phyloP scores from a whole-genome alignment of 2,329 filamentous ascomycete species.

The Escovopsis sp. region DNA sequence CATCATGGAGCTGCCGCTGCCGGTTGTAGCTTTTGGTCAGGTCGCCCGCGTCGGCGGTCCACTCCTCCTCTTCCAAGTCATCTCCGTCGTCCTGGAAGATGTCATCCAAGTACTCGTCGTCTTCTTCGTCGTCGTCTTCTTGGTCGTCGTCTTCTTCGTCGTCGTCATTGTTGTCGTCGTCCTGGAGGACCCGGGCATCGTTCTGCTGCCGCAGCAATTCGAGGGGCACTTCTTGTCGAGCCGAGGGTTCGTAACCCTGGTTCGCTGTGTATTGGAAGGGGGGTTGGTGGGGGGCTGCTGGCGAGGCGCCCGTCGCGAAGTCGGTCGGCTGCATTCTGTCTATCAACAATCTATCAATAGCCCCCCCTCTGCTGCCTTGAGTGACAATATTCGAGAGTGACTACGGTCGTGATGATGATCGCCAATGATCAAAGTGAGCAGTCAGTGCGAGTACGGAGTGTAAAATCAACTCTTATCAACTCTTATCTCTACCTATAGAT shows the following conservation, averaged over 20 bases:
- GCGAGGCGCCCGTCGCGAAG: constrained; percentile 12
- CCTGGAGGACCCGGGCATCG: constrained; percentile 16
- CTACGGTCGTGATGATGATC: no score
- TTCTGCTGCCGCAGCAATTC: constrained; percentile 12
- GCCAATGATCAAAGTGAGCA: no score
- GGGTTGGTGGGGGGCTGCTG: constrained; percentile 30
- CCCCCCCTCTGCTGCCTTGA: no score
- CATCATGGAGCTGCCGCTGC: constrained; percentile 51
- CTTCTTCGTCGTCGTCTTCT: constrained; percentile 18
- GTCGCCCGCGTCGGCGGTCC: constrained; percentile 46
- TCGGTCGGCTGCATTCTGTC: constrained; percentile 4
- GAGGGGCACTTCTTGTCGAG: constrained; percentile 16
- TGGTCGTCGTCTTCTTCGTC: constrained; percentile 19
- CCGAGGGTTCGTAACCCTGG: constrained; percentile 27
- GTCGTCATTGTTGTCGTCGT: constrained; percentile 22
- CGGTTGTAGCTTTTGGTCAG: constrained; percentile 82
- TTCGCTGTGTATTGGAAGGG: constrained; percentile 29
- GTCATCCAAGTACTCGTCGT: constrained; percentile 17
- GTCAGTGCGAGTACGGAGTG: no score
- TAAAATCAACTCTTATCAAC: no score
- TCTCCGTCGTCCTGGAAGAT: constrained; percentile 23
- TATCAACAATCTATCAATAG: neutral
- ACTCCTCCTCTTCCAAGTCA: constrained; percentile 49
- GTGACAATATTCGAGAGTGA: no score
- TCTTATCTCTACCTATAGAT: no score